phyloP scores from a whole-genome alignment of 331 rosid species.

The Rosa hybrid region DNA sequence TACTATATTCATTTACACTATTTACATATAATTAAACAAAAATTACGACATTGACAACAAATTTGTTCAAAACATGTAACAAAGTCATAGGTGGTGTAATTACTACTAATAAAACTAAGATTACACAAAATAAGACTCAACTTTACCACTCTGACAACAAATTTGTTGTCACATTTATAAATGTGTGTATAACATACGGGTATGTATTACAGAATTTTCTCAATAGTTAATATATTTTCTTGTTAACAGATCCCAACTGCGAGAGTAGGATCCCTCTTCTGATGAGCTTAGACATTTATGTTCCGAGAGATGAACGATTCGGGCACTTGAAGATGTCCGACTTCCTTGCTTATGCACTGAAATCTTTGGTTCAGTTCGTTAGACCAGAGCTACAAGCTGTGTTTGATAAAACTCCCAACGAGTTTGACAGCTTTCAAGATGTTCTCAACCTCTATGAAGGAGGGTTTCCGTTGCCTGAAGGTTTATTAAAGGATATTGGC shows the following conservation, averaged over 20 bases:
- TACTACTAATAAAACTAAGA: too few relatives aligned
- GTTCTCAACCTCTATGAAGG: conserved; percentile 37
- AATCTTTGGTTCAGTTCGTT: conserved; percentile 31
- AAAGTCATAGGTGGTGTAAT: too few relatives aligned
- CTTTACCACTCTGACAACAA: too few relatives aligned
- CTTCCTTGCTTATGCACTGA: conserved; percentile 31
- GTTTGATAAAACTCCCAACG: conserved; percentile 26
- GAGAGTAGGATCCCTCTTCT: conserved; percentile 34
- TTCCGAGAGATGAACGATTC: conserved; percentile 60
- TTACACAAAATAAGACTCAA: too few relatives aligned
- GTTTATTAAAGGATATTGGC: conserved; percentile 1
- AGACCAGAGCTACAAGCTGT: conserved; percentile 21
- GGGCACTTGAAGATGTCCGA: conserved; percentile 53
- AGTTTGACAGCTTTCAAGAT: conserved; percentile 44
- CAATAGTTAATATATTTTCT: background rate
- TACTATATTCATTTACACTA: too few relatives aligned
- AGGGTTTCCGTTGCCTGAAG: conserved; percentile 38
- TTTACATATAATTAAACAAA: too few relatives aligned
- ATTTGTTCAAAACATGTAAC: too few relatives aligned
- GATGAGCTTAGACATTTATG: conserved; percentile 25
- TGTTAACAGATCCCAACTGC: conserved; percentile 34
- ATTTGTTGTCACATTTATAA: too few relatives aligned
- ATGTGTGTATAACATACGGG: too few relatives aligned
- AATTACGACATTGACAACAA: too few relatives aligned
- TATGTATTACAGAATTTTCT: too few relatives aligned